Conservation (phyloP, 2,329 filamentous ascomycete species). For the Ophiostoma pallidulum region DNA sequence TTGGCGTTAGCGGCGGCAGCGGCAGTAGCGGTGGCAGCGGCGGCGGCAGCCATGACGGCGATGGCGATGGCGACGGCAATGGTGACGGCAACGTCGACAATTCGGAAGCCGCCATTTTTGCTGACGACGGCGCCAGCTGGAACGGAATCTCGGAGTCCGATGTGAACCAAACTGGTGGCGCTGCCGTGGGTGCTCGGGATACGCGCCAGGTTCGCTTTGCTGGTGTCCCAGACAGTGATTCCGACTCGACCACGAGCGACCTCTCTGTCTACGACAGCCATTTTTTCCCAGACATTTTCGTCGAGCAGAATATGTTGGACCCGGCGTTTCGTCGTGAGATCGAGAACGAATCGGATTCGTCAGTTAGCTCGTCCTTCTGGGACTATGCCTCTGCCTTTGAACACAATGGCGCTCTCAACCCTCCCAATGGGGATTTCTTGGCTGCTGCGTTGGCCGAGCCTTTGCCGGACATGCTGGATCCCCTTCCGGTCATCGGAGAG, state of each 20-base stretch:
- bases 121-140: conserved; percentile 35
- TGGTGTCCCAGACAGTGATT: conserved; percentile 56
- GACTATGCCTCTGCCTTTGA: conserved; percentile 45
- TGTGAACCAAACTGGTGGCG: conserved; percentile 13
- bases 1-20: conserved; percentile 27
- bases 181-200: conserved; percentile 18
- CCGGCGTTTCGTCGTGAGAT: conserved; percentile 64
- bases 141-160: conserved; percentile 35
- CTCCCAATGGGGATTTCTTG: conserved; percentile 24
- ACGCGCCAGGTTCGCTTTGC: conserved; percentile 68
- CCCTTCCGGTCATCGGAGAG: background rate
- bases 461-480: background rate
- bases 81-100: no score
- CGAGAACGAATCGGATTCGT: conserved; percentile 54
- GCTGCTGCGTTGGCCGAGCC: background rate
- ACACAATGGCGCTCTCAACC: conserved; percentile 18
- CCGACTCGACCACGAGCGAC: conserved; percentile 47
- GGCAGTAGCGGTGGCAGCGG: conserved; percentile 29
- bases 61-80: conserved; percentile 26
- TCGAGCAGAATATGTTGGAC: conserved; percentile 64
- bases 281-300: conserved; percentile 69
- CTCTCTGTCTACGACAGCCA: conserved; percentile 52
- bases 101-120: no score
- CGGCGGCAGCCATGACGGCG: conserved; percentile 28
- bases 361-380: conserved; percentile 52